Evolutionary conservation across 2,329 filamentous ascomycete genomes (phyloP).

Genomic region (Colletotrichum sp.): DNA sequence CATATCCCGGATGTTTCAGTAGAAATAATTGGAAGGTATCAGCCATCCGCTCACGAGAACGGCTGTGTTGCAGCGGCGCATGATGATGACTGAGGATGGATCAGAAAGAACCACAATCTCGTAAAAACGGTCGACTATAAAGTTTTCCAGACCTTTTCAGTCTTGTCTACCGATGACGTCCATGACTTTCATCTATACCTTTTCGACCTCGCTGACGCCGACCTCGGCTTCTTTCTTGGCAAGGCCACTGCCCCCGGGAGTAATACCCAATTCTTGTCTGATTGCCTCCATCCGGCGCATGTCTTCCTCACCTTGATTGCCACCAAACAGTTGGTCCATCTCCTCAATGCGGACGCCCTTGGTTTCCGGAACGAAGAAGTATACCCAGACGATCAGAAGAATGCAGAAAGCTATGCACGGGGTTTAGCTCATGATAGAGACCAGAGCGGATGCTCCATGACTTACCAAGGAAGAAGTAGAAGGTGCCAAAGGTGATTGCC

Average conservation of each 20-base stretch:
- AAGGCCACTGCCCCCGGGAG: background rate
- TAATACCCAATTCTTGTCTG: background rate
- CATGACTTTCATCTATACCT: background rate
- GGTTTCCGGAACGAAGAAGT: constrained; percentile 64
- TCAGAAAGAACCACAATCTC: background rate
- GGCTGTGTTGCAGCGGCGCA: background rate
- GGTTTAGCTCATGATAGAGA: background rate
- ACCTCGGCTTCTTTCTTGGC: background rate
- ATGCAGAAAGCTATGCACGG: constrained; percentile 43
- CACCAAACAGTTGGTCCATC: constrained; percentile 52
- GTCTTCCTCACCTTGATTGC: constrained; percentile 23
- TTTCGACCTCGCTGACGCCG: background rate
- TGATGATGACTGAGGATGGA: background rate
- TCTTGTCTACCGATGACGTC: background rate
- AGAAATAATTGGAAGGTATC: background rate
- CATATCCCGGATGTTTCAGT: background rate
- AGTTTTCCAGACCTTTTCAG: background rate
- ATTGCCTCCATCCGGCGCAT: background rate
- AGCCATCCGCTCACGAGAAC: background rate
- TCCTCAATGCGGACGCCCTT: constrained; percentile 59
- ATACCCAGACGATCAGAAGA: constrained; percentile 52
- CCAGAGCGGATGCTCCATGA: background rate
- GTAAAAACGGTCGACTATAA: background rate
- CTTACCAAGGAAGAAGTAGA: constrained; percentile 62
- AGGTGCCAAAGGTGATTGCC: constrained; percentile 55